Percentiles rank a stretch among this genome's conserved stretches.
Evolutionary conservation across 2,329 filamentous ascomycete genomes (phyloP).

Genomic region (Arthrobotrys conoides): DNA sequence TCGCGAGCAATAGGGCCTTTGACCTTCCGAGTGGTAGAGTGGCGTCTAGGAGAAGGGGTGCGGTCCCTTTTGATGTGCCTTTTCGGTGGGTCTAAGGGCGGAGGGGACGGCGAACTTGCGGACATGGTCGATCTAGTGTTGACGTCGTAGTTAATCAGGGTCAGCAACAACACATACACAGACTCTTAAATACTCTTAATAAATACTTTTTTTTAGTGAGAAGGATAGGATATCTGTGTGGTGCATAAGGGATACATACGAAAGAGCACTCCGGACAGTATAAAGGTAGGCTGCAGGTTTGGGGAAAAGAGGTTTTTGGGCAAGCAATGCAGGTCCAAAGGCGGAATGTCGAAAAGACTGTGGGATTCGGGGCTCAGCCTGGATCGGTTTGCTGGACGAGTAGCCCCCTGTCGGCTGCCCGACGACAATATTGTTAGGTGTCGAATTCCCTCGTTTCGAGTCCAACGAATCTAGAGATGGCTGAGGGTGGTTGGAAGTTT

Average conservation of each 20-base stretch:
- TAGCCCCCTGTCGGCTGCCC: conserved; percentile 56
- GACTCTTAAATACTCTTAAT: neutral
- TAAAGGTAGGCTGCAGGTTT: conserved; percentile 59
- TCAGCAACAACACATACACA: conserved; percentile 48
- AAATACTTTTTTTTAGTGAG: neutral
- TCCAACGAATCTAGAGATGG: conserved; percentile 25
- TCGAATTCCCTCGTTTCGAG: conserved; percentile 31
- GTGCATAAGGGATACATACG: conserved; percentile 37
- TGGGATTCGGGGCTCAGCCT: conserved; percentile 45
- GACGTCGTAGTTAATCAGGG: conserved; percentile 27
- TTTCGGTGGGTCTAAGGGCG: conserved; percentile 49
- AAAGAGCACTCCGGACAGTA: conserved; percentile 52
- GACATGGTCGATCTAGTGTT: conserved; percentile 57
- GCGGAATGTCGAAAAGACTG: conserved; percentile 52
- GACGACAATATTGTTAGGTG: conserved; percentile 31
- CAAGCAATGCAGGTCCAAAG: conserved; percentile 52
- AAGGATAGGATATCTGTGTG: neutral
- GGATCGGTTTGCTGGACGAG: conserved; percentile 54
- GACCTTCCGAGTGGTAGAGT: conserved; percentile 45
- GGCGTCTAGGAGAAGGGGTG: conserved; percentile 48
- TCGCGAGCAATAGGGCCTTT: conserved; percentile 44
- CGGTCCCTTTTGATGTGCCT: conserved; percentile 52
- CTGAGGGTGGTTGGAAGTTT: conserved; percentile 36
- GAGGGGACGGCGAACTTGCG: conserved; percentile 45
- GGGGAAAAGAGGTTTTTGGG: conserved; percentile 50